A percentile compares a stretch with the other conserved stretches of the same genome.
These are phyloP conservation scores for Boletus calvinii DNA, from an alignment of 1,284 basidiomycete genomes.

Conservation along the genomic window DNA sequence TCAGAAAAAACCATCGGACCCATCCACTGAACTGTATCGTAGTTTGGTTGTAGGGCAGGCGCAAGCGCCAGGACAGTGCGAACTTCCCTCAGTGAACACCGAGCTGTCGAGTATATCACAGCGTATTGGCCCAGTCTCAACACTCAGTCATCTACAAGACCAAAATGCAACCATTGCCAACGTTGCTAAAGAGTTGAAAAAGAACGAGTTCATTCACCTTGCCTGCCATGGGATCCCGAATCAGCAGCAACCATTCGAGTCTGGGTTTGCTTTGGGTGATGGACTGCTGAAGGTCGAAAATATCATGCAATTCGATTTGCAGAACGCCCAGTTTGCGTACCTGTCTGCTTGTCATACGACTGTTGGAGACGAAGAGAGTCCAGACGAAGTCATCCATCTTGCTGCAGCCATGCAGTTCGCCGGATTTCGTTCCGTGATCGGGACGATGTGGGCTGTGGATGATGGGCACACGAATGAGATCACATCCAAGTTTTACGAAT, in stretches of 20 bases:
- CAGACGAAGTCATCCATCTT: too few relatives aligned
- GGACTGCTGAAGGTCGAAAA: slow-evolving; percentile 17
- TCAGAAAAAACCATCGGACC: neutral
- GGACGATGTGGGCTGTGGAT: too few relatives aligned
- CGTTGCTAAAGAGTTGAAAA: too few relatives aligned
- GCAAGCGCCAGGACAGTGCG: neutral
- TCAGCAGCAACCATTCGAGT: slow-evolving; percentile 16
- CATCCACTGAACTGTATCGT: neutral
- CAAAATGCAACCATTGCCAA: neutral
- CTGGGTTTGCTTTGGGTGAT: slow-evolving; percentile 15
- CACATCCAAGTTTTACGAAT: too few relatives aligned
- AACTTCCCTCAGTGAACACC: neutral
- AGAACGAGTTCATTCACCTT: neutral
- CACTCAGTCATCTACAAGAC: neutral
- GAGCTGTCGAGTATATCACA: neutral
- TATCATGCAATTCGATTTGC: too few relatives aligned
- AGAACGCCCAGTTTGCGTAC: too few relatives aligned
- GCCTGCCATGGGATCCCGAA: slow-evolving; percentile 15
- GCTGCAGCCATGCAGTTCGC: too few relatives aligned
- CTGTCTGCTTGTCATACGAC: too few relatives aligned
- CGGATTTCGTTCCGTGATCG: too few relatives aligned
- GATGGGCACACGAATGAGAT: too few relatives aligned
- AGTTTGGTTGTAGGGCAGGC: slow-evolving; percentile 19
- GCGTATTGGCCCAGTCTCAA: neutral
- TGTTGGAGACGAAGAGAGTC: too few relatives aligned